These are phyloP conservation scores for Avicennia marina DNA, from an alignment of 257 asterid species.

Conservation along the genomic window DNA sequence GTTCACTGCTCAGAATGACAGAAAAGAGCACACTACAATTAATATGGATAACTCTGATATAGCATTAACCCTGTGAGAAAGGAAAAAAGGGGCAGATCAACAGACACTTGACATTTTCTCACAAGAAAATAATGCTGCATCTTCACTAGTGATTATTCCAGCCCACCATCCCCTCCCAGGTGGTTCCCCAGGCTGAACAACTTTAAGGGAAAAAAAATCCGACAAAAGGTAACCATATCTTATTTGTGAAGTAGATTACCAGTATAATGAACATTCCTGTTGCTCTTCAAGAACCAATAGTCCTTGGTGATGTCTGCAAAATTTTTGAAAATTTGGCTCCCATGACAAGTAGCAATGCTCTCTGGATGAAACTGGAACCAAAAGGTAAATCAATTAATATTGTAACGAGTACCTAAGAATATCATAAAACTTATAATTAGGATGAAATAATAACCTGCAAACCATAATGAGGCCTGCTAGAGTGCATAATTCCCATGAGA, in stretches of 20 bases:
- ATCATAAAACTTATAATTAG: background rate
- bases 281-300: slow-evolving; percentile 52
- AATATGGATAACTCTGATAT: slow-evolving; percentile 8
- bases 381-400: slow-evolving; percentile 15
- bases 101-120: too few species aligned
- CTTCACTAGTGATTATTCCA: too few species aligned
- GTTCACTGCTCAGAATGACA: slow-evolving; percentile 77
- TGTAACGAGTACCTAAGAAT: background rate
- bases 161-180: too few species aligned
- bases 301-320: slow-evolving; percentile 82
- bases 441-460: slow-evolving; percentile 60
- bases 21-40: slow-evolving; percentile 21
- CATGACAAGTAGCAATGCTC: slow-evolving; percentile 83
- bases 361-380: slow-evolving; percentile 88
- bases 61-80: too few species aligned
- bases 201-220: too few species aligned
- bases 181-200: too few species aligned
- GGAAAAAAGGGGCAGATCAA: too few species aligned
- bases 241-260: slow-evolving; percentile 48
- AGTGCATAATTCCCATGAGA: slow-evolving; percentile 96
- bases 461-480: slow-evolving; percentile 87
- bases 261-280: slow-evolving; percentile 39
- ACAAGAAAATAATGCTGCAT: too few species aligned
- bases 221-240: background rate
- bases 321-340: slow-evolving; percentile 79